Conservation (phyloP, 192 early-diverging fungal genomes). For the Podila epigama region DNA sequence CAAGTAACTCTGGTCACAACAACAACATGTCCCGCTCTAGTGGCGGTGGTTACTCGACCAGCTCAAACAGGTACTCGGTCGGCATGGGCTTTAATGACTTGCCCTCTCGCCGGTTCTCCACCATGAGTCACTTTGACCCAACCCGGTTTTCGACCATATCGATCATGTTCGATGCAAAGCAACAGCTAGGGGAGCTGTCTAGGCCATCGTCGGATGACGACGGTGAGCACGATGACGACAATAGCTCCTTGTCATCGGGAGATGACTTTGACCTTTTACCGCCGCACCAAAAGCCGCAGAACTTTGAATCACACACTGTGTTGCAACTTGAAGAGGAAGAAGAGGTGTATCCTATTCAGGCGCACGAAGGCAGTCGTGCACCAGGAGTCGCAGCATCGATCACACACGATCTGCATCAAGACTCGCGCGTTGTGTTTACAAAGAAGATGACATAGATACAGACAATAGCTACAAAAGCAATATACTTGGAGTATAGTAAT, state of each 20-base stretch:
- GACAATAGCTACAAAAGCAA: too few relatives aligned
- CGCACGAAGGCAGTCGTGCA: too few relatives aligned
- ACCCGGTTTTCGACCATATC: slow-evolving; percentile 12
- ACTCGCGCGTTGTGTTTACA: too few relatives aligned
- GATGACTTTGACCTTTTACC: slow-evolving; percentile 24
- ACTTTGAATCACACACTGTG: slow-evolving; percentile 18
- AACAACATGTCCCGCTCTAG: neutral
- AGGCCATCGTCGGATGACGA: neutral
- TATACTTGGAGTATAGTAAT: too few relatives aligned
- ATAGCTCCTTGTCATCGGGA: slow-evolving; percentile 13
- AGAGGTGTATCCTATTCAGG: slow-evolving; percentile 2
- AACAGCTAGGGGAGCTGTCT: neutral
- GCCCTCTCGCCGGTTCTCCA: slow-evolving; percentile 9
- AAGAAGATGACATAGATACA: too few relatives aligned
- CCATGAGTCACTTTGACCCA: slow-evolving; percentile 23
- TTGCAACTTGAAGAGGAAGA: neutral
- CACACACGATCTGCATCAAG: neutral
- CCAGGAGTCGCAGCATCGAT: too few relatives aligned
- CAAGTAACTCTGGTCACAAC: neutral
- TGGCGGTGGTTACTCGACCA: neutral
- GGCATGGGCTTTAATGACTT: neutral
- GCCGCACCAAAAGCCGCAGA: slow-evolving; percentile 19
- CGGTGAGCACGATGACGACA: slow-evolving; percentile 16
- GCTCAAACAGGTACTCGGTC: slow-evolving; percentile 10
- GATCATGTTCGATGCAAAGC: slow-evolving; percentile 12